Base-by-base conservation (phyloP, 1,284 basidiomycete species). In the Leccinum subrobustum region DNA sequence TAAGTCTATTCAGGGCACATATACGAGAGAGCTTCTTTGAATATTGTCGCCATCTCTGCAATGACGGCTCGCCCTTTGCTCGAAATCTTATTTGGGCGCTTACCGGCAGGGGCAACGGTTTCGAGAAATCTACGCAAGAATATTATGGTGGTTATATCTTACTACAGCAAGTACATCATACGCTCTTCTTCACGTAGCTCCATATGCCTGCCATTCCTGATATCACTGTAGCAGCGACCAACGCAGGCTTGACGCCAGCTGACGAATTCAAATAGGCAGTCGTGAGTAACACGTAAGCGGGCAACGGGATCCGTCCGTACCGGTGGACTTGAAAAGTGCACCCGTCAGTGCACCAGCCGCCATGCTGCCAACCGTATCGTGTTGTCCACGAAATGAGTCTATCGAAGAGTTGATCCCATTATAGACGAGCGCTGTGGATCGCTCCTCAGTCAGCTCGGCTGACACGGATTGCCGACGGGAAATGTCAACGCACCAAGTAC, bases 321-420 rank as follows among this genome's bases (percentile, higher is more conserved):
- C 92, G 67, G 96, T 97, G 61, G 91, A 93, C 78, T 96, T 98
- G 85, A 89, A 99, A 60, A 98, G 76, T 42, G 88, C 92, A 66
- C 97, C 97, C 59, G 93, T 96, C 66, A 97, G 70, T 37, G 86
- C 96, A 44, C 95, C 97, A 56, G 97, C 95, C 47, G 86, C 86
- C 85, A 99, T 93, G 68, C 93, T 94, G 67, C 95, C 95, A 66
- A 85, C 82, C 56, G 87, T 88, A 75, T 99, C 97, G 77, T 99
- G 96, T 76, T 92, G 88, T 65, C 95, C 95, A 70, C 97, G 88
- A 69, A 88, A 79, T 59, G 83, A 81, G 77, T 98, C 97, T 69
- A 99, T 92, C 59, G 90, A 86, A 60, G 96, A 97, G 80, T 98
- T 98, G 77, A 96, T 85, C 64, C 90, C 88, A 78, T 99, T 99